Evolutionary conservation across 441 rosid species (phyloP), one percentile per base, ranked within the genome.

Genomic region (Hura crepitans): DNA sequence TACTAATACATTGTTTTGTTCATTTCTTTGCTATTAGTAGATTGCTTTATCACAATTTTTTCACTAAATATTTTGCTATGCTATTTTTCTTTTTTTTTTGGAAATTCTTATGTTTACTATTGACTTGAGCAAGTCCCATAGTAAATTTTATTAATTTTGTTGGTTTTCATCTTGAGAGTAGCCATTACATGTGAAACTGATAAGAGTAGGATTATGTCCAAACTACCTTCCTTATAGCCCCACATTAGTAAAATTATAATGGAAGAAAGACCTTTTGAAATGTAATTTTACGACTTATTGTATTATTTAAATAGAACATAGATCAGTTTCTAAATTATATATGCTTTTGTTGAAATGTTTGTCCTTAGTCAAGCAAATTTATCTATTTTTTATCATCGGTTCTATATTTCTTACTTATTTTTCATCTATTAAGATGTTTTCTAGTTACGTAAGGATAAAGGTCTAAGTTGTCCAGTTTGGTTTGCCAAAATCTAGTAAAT

Each of bases 401-500:
- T n/a, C 46, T 4, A 20, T 42, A 28, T 62, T 25, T 43, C 54
- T 56, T 63, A 9, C 13, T 42, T 25, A 20, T 18, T 58, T 28
- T 37, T 46, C 31, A 20, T 57, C 43, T 51, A 15, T 62, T 65
- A 43, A 35, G 51, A 37, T 66, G 45, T 37, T 58, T 39, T 15
- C 20, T 43, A 28, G 55, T 65, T 56, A 25, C 17, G 39, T 47
- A 72, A 8, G 70, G 50, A 27, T 37, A 65, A 15, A 6, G 11
- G 12, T 13, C 18, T 65, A 22, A 14, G 23, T 28, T 5, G 8
- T 43, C 43, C 43, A 54, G 64, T 35, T 55, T 55, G 23, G 2
- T 53, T 51, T 28, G 42, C 30, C 37, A 46, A 54, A 65, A 53
- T 55, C 23, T 23, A 35, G 60, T 49, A 43, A 56, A n/a, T n/a